Percentiles rank a stretch among this genome's conserved stretches.
Conservation (phyloP, 305 asterid species). For the Solanum hybrid region DNA sequence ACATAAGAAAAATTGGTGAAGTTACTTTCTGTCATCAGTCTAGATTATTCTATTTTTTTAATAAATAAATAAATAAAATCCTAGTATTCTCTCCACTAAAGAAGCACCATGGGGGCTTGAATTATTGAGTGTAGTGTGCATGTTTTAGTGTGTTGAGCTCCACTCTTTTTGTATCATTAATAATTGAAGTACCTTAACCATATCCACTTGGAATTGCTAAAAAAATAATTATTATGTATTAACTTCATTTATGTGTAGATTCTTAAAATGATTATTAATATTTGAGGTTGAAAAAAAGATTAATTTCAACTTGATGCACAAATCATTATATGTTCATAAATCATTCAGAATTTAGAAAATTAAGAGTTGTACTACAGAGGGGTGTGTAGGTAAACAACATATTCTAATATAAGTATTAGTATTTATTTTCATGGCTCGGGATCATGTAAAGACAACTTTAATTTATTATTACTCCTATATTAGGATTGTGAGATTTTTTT, state of each 20-base stretch:
- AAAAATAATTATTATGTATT: neutral
- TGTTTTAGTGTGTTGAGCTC: neutral
- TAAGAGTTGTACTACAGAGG: fast-evolving
- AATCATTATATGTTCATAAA: too few relatives aligned
- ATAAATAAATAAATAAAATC: neutral
- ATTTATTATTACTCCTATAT: neutral
- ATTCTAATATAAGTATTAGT: neutral
- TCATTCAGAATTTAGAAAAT: neutral
- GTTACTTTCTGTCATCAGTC: neutral
- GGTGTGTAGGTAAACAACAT: neutral
- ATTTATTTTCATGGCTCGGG: neutral
- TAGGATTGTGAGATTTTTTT: neutral
- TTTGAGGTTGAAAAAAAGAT: neutral
- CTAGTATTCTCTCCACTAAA: neutral
- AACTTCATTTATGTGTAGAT: neutral
- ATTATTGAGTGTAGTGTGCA: neutral
- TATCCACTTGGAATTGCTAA: neutral
- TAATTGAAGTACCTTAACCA: neutral
- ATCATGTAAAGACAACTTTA: neutral
- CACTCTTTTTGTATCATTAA: neutral
- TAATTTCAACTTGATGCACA: neutral
- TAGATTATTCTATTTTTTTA: neutral
- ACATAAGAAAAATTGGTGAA: neutral
- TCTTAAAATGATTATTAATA: neutral
- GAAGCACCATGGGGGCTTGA: neutral